Base-by-base conservation (phyloP, 805 yeast genomes). In the Debaryomyces tyrocola region DNA sequence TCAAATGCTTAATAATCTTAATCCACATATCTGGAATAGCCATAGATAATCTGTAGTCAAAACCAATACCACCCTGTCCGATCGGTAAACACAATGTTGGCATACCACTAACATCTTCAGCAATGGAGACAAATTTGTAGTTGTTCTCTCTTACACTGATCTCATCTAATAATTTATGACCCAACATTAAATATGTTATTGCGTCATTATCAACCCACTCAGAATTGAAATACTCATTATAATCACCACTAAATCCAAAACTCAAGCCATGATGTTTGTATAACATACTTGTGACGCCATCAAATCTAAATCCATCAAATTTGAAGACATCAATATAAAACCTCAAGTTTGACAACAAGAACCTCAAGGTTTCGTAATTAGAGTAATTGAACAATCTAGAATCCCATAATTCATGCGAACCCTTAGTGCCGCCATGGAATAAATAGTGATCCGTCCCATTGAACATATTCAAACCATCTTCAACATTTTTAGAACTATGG, bases 1-100 rank as follows among this genome's bases (percentile, higher is more conserved):
- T 60, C 48, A 77, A 70, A 62, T 91, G 97, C 63, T 94, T 92
- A 56, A 92, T 70, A 40, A 90, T 67, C 66, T 94, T 94, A 70
- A 92, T 92, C 99, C 99, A 92, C 98, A 92, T 92, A 66, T 92
- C 99, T 4, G 99, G 99, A 49, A 92, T 75, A 1, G 98, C 97
- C 99, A 92, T 92, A 2, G 96, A 94, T 44, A 92, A 75, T 52
- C 98, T 77, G 66, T 92, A 92, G 63, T 91, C 94, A 59, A 92
- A 92, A 0, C 97, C 99, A 50, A 87, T 84, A 47, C 99, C 99
- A 41, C 98, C 98, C 20, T 72, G 62, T 0, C 55, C 43, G 42
- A 88, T 76, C 5, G 94, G 84, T 46, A 87, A 66, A 66, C 98
- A 92, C 46, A 94, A 70, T 1, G 97, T 90, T 29, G 99, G 99